phyloP scores from a whole-genome alignment of 495 filamentous ascomycete genomes.

The Aspergillus haitiensis region DNA sequence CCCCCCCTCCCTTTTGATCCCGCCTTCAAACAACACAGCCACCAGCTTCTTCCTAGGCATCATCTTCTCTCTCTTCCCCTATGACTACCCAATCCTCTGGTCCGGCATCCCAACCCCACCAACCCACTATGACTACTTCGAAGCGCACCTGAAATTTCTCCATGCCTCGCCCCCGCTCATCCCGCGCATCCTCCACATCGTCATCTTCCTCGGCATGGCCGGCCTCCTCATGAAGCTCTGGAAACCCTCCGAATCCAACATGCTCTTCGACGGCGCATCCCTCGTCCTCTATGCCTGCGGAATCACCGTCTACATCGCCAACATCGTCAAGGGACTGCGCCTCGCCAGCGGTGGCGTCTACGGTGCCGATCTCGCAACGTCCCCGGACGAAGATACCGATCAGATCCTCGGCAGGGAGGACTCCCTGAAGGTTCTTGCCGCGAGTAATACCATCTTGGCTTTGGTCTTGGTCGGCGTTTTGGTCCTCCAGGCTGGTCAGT shows the following conservation, averaged over 20 bases:
- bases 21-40: constrained; percentile 57
- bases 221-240: constrained; percentile 94
- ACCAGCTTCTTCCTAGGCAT: constrained; percentile 97
- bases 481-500: constrained; percentile 94
- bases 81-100: constrained; percentile 98
- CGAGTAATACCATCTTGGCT: constrained; percentile 92
- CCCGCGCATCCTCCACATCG: constrained; percentile 88
- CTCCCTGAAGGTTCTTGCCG: constrained; percentile 83
- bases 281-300: constrained; percentile 91
- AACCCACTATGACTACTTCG: constrained; percentile 74
- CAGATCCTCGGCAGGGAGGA: constrained; percentile 72
- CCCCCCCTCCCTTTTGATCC: no score
- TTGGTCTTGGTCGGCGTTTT: constrained; percentile 87
- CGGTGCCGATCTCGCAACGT: constrained; percentile 45
- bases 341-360: constrained; percentile 63
- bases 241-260: constrained; percentile 85
- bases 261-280: constrained; percentile 92
- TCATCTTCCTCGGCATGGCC: constrained; percentile 80
- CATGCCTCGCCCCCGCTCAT: constrained; percentile 87
- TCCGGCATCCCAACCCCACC: constrained; percentile 60
- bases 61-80: constrained; percentile 94
- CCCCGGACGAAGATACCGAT: constrained; percentile 13
- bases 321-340: constrained; percentile 90
- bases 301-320: constrained; percentile 86
- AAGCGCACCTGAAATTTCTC: constrained; percentile 82